Evolutionary conservation across 345 rosid genomes (phyloP).

Genomic region (Hibiscus tridactylites): DNA sequence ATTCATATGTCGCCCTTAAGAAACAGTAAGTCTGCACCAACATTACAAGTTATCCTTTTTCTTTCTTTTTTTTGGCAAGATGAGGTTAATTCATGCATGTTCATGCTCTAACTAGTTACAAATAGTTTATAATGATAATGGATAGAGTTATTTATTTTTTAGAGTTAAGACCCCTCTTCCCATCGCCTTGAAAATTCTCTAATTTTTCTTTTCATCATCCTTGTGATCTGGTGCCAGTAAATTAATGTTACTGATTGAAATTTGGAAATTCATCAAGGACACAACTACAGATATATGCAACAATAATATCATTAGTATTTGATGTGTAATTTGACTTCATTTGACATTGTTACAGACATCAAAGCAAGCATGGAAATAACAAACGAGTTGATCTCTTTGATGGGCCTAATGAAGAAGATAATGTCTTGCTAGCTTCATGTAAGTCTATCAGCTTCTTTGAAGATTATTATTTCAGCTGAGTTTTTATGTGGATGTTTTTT

Average conservation of each 20-base stretch:
- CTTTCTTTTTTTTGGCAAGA: background rate
- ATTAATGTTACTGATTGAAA: background rate
- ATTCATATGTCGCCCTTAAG: conserved; percentile 72
- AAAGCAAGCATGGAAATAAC: conserved; percentile 70
- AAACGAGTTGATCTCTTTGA: conserved; percentile 89
- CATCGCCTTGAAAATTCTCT: background rate
- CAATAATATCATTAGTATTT: background rate
- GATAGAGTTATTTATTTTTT: background rate
- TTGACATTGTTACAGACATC: conserved; percentile 39
- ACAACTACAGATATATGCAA: background rate
- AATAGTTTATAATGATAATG: background rate
- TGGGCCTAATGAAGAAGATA: conserved; percentile 78
- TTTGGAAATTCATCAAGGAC: background rate
- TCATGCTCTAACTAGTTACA: background rate
- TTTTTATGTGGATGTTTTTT: background rate
- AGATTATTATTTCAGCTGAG: background rate
- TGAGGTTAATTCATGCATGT: background rate
- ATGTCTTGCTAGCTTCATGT: conserved; percentile 84
- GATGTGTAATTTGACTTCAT: conserved; percentile 7
- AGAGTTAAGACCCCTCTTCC: background rate
- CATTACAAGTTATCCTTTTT: conserved; percentile 3
- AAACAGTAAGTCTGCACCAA: conserved; percentile 44
- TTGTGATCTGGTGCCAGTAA: background rate
- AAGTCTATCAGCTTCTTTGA: conserved; percentile 22
- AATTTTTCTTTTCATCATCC: background rate